phyloP scores from a whole-genome alignment of 2,329 filamentous ascomycete genomes.

The Didymella arachidicola region DNA sequence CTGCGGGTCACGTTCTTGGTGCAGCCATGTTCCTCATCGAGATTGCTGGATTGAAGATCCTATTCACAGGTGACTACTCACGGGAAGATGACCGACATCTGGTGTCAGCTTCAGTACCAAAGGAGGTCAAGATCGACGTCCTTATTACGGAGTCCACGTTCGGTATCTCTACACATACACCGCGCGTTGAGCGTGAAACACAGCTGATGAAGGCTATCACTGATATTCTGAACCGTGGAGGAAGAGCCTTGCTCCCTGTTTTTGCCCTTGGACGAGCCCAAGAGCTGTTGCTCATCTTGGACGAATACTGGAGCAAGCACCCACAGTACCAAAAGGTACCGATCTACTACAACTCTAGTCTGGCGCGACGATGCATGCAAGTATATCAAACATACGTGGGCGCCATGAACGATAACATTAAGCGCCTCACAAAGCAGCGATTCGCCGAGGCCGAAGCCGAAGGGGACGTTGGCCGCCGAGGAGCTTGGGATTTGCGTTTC shows the following conservation, averaged over 20 bases:
- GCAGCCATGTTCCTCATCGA: slow-evolving; percentile 98
- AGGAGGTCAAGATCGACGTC: slow-evolving; percentile 89
- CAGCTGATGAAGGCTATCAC: slow-evolving; percentile 97
- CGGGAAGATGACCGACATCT: slow-evolving; percentile 94
- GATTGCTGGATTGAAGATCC: slow-evolving; percentile 93
- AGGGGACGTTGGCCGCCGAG: slow-evolving; percentile 76
- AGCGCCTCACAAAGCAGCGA: slow-evolving; percentile 87
- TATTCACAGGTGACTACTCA: slow-evolving; percentile 98
- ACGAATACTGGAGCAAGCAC: slow-evolving; percentile 96
- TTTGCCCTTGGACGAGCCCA: slow-evolving; percentile 94
- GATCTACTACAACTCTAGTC: slow-evolving; percentile 96
- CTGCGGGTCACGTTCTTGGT: slow-evolving; percentile 95
- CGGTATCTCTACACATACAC: slow-evolving; percentile 91
- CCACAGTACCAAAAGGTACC: slow-evolving; percentile 86
- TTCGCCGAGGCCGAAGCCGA: slow-evolving; percentile 89
- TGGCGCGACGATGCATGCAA: slow-evolving; percentile 96
- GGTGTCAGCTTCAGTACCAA: slow-evolving; percentile 89
- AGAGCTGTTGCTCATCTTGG: slow-evolving; percentile 90
- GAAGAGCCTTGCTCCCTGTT: slow-evolving; percentile 91
- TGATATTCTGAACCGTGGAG: slow-evolving; percentile 86
- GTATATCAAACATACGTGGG: slow-evolving; percentile 98
- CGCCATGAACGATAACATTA: slow-evolving; percentile 99
- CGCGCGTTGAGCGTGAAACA: slow-evolving; percentile 87
- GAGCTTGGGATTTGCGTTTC: slow-evolving; percentile 96
- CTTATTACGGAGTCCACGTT: slow-evolving; percentile 98